phyloP scores from a whole-genome alignment of 2,329 filamentous ascomycete species.

The Colletotrichum falcatum region DNA sequence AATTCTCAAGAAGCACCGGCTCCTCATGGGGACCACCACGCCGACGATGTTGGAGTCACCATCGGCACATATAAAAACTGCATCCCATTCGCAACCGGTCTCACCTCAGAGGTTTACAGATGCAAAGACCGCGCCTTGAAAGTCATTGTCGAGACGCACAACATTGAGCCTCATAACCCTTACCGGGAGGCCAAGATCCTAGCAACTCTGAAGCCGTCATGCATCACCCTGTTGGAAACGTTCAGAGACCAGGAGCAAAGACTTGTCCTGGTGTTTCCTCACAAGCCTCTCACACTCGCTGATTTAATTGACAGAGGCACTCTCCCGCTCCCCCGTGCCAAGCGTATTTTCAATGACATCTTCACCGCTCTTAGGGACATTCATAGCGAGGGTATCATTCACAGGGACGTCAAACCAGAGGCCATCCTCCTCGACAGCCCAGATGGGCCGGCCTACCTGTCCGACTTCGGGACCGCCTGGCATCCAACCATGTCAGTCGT shows the following conservation, averaged over 20 bases:
- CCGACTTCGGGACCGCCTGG: slow-evolving; percentile 96
- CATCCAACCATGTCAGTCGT: slow-evolving; percentile 67
- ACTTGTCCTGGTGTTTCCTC: slow-evolving; percentile 88
- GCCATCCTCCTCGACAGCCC: slow-evolving; percentile 81
- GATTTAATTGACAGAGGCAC: slow-evolving; percentile 69
- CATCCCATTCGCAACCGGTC: slow-evolving; percentile 70
- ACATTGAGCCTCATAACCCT: slow-evolving; percentile 85
- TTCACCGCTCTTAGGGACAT: slow-evolving; percentile 78
- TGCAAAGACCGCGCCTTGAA: slow-evolving; percentile 78
- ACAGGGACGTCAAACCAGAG: slow-evolving; percentile 94
- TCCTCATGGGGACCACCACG: slow-evolving; percentile 14
- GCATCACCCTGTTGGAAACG: slow-evolving; percentile 77
- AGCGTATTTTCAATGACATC: slow-evolving; percentile 70
- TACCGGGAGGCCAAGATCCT: slow-evolving; percentile 84
- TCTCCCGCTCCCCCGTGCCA: slow-evolving; percentile 49
- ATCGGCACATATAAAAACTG: slow-evolving; percentile 69
- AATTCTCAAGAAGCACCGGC: slow-evolving; percentile 8
- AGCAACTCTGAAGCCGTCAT: slow-evolving; percentile 63
- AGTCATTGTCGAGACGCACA: slow-evolving; percentile 80
- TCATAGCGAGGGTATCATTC: slow-evolving; percentile 82
- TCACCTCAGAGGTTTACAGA: slow-evolving; percentile 87
- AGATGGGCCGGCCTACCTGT: slow-evolving; percentile 79
- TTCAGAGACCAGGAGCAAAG: slow-evolving; percentile 78
- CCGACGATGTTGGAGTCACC: slow-evolving; percentile 51
- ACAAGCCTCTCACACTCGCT: slow-evolving; percentile 79